A percentile compares a stretch with the other conserved stretches of the same genome.
Evolutionary conservation across 2,329 filamentous ascomycete genomes (phyloP).

Genomic region (Alternaria ethzedia): DNA sequence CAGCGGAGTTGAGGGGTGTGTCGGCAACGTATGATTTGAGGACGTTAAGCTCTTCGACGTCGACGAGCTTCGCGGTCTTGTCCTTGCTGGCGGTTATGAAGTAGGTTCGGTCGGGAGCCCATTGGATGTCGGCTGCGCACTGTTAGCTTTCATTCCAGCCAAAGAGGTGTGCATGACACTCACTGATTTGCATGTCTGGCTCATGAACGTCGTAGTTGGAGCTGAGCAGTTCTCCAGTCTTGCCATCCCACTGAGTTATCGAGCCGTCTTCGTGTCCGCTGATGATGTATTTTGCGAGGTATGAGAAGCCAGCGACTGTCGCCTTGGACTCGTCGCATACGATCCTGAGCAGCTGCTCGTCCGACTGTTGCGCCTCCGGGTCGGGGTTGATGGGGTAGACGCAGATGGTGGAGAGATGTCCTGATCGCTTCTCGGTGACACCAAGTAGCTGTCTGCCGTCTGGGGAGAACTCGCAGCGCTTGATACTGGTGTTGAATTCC

Average conservation of each 20-base stretch:
- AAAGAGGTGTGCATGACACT: background rate
- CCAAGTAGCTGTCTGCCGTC: conserved; percentile 90
- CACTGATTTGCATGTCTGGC: conserved; percentile 76
- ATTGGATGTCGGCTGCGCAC: conserved; percentile 86
- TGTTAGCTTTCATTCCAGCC: conserved; percentile 63
- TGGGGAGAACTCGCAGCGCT: conserved; percentile 96
- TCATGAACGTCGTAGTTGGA: conserved; percentile 85
- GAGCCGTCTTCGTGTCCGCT: conserved; percentile 96
- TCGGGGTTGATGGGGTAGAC: conserved; percentile 89
- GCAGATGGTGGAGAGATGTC: conserved; percentile 90
- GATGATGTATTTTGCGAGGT: conserved; percentile 93
- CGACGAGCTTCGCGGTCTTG: conserved; percentile 93
- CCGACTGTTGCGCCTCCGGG: conserved; percentile 79
- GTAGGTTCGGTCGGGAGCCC: conserved; percentile 91
- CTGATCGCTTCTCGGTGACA: conserved; percentile 98
- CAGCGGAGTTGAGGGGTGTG: conserved; percentile 94
- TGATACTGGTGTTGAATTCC: conserved; percentile 97
- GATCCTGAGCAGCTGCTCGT: conserved; percentile 84
- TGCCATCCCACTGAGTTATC: conserved; percentile 87
- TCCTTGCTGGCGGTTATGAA: conserved; percentile 99
- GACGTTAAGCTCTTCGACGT: conserved; percentile 83
- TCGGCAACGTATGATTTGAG: conserved; percentile 93
- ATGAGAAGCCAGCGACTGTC: conserved; percentile 96
- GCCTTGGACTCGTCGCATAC: conserved; percentile 92
- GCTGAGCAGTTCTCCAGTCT: conserved; percentile 83